Conservation (phyloP, 2,329 filamentous ascomycete genomes). For the Neocucurbitaria cava region DNA sequence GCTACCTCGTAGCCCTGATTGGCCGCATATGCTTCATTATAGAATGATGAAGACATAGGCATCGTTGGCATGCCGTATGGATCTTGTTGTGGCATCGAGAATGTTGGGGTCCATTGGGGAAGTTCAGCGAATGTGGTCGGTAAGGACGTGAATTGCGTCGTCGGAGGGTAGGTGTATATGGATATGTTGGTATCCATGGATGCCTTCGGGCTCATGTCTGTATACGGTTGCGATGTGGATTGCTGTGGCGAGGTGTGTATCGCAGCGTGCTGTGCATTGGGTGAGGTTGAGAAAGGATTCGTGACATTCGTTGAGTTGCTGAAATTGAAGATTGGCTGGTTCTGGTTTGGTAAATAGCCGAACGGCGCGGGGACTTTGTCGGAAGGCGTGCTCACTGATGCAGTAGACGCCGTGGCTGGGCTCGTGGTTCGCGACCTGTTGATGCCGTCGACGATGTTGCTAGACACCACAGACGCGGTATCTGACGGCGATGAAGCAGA, state of each 20-base stretch:
- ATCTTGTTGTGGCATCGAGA: constrained; percentile 43
- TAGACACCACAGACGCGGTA: constrained; percentile 49
- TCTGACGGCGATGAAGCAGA: constrained; percentile 57
- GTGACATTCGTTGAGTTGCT: constrained; percentile 24
- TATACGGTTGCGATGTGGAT: constrained; percentile 24
- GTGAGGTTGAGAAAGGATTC: constrained; percentile 27
- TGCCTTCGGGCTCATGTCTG: constrained; percentile 40
- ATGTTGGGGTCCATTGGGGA: constrained; percentile 46
- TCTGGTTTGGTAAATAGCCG: constrained; percentile 46
- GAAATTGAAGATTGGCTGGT: constrained; percentile 39
- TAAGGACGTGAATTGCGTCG: constrained; percentile 40
- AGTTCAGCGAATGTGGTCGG: constrained; percentile 48
- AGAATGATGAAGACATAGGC: constrained; percentile 37
- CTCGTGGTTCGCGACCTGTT: constrained; percentile 56
- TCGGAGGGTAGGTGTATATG: constrained; percentile 37
- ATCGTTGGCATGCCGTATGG: constrained; percentile 31
- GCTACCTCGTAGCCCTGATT: constrained; percentile 46
- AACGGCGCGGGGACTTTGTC: constrained; percentile 43
- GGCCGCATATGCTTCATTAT: constrained; percentile 45
- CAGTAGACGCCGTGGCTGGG: constrained; percentile 49
- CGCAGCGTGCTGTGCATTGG: constrained; percentile 26
- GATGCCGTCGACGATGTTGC: constrained; percentile 51
- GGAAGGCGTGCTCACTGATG: constrained; percentile 47
- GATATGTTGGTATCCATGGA: constrained; percentile 38
- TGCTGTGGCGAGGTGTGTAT: constrained; percentile 39